Conservation (phyloP, 164 flowering plant genomes). For the Warburgia ugandensis region DNA sequence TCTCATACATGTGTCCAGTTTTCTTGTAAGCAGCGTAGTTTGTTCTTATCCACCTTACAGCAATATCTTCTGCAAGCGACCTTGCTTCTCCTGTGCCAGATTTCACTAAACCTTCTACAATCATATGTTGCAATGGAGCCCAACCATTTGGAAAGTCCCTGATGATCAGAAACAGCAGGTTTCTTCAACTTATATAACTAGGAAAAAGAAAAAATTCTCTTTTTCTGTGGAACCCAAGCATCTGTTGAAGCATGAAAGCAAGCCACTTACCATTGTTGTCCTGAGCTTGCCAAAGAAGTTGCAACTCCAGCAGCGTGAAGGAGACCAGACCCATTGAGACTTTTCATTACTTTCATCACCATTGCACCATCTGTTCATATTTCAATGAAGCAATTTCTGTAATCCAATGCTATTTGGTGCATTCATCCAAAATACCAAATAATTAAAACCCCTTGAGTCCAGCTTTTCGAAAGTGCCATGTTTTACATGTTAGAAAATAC, state of each 20-base stretch:
- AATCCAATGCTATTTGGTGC: no score
- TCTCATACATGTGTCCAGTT: conserved; percentile 73
- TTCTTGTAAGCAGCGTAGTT: conserved; percentile 70
- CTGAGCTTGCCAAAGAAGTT: conserved; percentile 65
- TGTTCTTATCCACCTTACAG: conserved; percentile 71
- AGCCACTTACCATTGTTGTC: conserved; percentile 72
- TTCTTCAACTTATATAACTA: no score
- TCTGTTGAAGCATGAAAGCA: no score
- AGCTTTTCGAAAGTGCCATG: no score
- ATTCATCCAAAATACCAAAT: no score
- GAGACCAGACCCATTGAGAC: conserved; percentile 58
- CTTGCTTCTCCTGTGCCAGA: conserved; percentile 49
- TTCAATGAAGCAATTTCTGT: no score
- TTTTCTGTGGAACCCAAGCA: no score
- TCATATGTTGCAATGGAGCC: conserved; percentile 95
- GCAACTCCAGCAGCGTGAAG: conserved; percentile 69
- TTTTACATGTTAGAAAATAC: no score
- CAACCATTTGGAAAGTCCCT: conserved; percentile 99
- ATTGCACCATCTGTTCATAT: conserved; percentile 34
- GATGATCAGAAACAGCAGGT: no score
- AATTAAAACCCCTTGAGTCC: no score
- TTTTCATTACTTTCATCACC: conserved; percentile 42
- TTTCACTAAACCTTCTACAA: conserved; percentile 72
- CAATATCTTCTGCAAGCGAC: conserved; percentile 66
- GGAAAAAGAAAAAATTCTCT: not conserved